These are phyloP conservation scores for Trichoderma reesei DNA, from an alignment of 495 filamentous ascomycete species.

Conservation along the genomic window DNA sequence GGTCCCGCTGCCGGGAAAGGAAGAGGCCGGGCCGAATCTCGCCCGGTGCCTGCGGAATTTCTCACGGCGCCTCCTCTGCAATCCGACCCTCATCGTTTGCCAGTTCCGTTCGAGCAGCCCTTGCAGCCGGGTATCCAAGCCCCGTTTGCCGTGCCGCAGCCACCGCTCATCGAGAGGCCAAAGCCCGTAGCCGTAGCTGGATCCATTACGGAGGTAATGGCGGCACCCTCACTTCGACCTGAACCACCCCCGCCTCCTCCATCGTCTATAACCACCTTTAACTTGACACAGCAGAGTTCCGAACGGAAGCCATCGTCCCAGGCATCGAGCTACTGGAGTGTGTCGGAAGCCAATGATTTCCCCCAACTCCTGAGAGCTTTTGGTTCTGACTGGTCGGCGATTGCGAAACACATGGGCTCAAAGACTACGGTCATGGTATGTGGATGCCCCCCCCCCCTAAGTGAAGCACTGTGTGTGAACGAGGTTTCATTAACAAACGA, in stretches of 20 bases:
- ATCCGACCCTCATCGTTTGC: not conserved
- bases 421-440: slow-evolving; percentile 92
- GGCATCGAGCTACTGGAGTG: slow-evolving; percentile 95
- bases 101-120: not conserved
- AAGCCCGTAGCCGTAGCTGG: slow-evolving; percentile 20
- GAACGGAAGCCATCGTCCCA: slow-evolving; percentile 46
- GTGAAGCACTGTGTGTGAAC: slow-evolving; percentile 9
- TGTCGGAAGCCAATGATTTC: slow-evolving; percentile 81
- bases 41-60: not conserved
- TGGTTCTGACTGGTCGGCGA: slow-evolving; percentile 78
- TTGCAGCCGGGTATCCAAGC: slow-evolving; percentile 27
- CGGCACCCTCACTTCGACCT: slow-evolving; percentile 39
- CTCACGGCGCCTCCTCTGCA: not conserved
- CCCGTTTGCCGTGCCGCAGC: slow-evolving; percentile 25
- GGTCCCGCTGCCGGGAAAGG: slow-evolving; percentile 17
- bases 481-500: slow-evolving; percentile 10
- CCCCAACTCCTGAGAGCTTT: slow-evolving; percentile 65
- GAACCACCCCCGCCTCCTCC: slow-evolving; percentile 33
- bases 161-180: slow-evolving; percentile 24
- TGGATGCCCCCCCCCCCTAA: slow-evolving; percentile 4
- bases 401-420: slow-evolving; percentile 78
- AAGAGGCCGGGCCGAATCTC: slow-evolving; percentile 2
- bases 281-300: slow-evolving; percentile 28
- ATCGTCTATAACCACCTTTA: slow-evolving; percentile 28
- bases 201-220: slow-evolving; percentile 39